phyloP scores from a whole-genome alignment of 2,329 filamentous ascomycete genomes.

The Aspergillaceae sp. region DNA sequence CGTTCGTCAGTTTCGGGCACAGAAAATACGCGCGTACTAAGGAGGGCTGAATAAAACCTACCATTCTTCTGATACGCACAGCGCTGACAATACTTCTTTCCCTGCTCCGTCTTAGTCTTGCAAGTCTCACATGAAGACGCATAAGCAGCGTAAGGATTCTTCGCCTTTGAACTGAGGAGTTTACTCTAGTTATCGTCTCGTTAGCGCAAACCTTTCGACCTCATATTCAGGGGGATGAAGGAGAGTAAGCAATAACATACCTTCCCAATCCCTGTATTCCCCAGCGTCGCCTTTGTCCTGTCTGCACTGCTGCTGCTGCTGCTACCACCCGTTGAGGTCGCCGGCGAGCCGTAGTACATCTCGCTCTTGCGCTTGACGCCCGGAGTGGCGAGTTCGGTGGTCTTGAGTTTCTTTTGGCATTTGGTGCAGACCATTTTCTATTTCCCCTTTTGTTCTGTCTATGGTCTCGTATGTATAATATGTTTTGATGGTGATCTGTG shows the following conservation, averaged over 20 bases:
- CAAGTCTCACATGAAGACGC: constrained; percentile 53
- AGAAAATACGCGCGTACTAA: too few relatives aligned
- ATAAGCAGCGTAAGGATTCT: constrained; percentile 59
- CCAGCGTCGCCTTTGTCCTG: constrained; percentile 42
- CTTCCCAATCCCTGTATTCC: constrained; percentile 53
- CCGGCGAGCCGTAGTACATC: constrained; percentile 55
- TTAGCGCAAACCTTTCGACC: neutral
- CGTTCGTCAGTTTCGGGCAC: neutral
- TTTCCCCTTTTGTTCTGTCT: neutral
- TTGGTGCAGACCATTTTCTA: constrained; percentile 54
- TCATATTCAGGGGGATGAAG: neutral
- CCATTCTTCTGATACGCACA: constrained; percentile 56
- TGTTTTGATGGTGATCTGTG: too few relatives aligned
- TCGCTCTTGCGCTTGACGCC: constrained; percentile 60
- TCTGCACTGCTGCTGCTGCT: too few relatives aligned
- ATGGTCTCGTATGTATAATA: too few relatives aligned
- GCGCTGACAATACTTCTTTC: constrained; percentile 52
- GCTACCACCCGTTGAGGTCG: constrained; percentile 23
- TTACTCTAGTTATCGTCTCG: constrained; percentile 44
- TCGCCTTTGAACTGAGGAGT: constrained; percentile 54
- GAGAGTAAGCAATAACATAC: constrained; percentile 26
- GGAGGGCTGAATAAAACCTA: constrained; percentile 24
- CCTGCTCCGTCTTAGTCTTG: constrained; percentile 56
- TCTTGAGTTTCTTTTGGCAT: constrained; percentile 54
- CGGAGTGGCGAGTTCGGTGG: constrained; percentile 54